Conservation (phyloP, 805 yeast species). For the Pichia ethanolica region DNA sequence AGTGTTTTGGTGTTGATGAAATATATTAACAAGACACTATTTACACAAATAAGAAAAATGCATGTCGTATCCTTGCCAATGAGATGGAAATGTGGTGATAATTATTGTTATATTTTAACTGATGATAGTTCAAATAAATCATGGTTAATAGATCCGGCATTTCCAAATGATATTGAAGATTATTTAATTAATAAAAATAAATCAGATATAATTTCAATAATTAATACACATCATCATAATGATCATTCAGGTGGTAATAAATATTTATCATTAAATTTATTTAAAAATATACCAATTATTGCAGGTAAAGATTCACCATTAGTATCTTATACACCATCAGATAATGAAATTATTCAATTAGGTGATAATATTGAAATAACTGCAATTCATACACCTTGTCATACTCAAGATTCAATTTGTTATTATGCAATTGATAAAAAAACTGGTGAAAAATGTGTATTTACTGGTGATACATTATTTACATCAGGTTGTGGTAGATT, state of each 20-base stretch:
- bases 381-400: slow-evolving; percentile 95
- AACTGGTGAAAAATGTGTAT: slow-evolving; percentile 64
- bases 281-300: slow-evolving; percentile 54
- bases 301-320: slow-evolving; percentile 79
- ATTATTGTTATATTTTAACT: slow-evolving; percentile 73
- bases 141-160: slow-evolving; percentile 91
- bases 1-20: too few species aligned
- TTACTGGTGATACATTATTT: slow-evolving; percentile 94
- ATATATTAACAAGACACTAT: too few species aligned
- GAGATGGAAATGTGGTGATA: slow-evolving; percentile 94
- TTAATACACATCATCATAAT: slow-evolving; percentile 93
- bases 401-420: slow-evolving; percentile 93
- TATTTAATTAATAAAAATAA: slow-evolving; percentile 26
- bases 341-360: slow-evolving; percentile 51
- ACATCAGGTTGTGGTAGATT: slow-evolving; percentile 95
- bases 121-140: slow-evolving; percentile 62
- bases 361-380: slow-evolving; percentile 61
- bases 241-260: slow-evolving; percentile 91
- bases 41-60: slow-evolving; percentile 45
- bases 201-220: slow-evolving; percentile 62
- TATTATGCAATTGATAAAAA: slow-evolving; percentile 62
- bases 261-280: slow-evolving; percentile 20
- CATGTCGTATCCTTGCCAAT: slow-evolving; percentile 75
- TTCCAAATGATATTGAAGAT: slow-evolving; percentile 61
- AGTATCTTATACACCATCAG: slow-evolving; percentile 64